Conservation (phyloP, 2,329 filamentous ascomycete genomes). For the Neonectria hederae region DNA sequence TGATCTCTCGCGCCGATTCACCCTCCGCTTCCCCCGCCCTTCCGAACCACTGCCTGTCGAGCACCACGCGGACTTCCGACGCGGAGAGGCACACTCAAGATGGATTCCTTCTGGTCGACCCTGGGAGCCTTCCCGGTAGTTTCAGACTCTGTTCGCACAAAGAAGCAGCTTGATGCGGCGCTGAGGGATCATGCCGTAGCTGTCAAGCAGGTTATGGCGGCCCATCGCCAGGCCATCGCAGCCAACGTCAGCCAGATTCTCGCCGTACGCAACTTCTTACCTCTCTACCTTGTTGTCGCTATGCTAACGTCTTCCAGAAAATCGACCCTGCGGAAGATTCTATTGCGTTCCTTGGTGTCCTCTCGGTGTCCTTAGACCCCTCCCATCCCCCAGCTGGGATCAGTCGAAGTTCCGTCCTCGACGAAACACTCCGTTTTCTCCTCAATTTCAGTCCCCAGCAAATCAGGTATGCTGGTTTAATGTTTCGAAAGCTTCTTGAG, state of each 20-base stretch:
- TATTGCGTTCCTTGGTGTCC: constrained; percentile 60
- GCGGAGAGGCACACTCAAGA: constrained; percentile 32
- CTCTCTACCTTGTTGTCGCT: background rate
- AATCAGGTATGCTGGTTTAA: constrained; percentile 59
- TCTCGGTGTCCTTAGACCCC: constrained; percentile 51
- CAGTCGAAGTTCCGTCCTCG: constrained; percentile 48
- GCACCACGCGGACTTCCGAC: constrained; percentile 7
- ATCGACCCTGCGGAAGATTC: constrained; percentile 61
- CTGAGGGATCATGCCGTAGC: constrained; percentile 50
- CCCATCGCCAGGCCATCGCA: constrained; percentile 45
- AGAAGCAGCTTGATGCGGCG: constrained; percentile 52
- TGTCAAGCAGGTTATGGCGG: constrained; percentile 51
- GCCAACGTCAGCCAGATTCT: constrained; percentile 52
- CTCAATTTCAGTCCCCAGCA: constrained; percentile 60
- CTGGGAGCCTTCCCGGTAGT: constrained; percentile 56
- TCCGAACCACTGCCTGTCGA: constrained; percentile 14
- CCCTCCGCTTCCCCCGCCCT: constrained; percentile 25
- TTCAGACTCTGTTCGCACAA: constrained; percentile 35
- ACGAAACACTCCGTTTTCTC: constrained; percentile 57
- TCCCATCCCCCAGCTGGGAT: constrained; percentile 42
- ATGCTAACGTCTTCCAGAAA: constrained; percentile 47
- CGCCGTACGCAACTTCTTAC: constrained; percentile 44
- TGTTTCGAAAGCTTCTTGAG: constrained; percentile 57
- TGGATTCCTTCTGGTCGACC: constrained; percentile 44
- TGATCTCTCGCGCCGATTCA: constrained; percentile 12